Evolutionary conservation across 164 flowering plant genomes (phyloP).

Genomic region (Warburgia ugandensis): DNA sequence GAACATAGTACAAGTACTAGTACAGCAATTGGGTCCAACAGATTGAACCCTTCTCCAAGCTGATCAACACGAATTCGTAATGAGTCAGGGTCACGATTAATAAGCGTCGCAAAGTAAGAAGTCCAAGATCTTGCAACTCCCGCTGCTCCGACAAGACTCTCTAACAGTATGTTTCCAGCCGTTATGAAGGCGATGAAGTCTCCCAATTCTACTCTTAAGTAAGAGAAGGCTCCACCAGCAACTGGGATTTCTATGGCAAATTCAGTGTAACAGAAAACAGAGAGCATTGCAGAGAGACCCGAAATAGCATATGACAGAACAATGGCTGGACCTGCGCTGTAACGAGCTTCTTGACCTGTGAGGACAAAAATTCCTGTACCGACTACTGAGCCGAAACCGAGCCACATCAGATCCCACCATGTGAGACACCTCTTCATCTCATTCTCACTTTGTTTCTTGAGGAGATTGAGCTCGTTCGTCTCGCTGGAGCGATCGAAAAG

Average conservation of each 20-base stretch:
- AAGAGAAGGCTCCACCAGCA: conserved; percentile 42
- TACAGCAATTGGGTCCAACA: conserved; percentile 63
- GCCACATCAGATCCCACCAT: conserved; percentile 51
- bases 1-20: conserved; percentile 35
- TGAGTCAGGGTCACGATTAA: conserved; percentile 31
- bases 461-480: conserved; percentile 21
- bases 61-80: conserved; percentile 29
- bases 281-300: conserved; percentile 33
- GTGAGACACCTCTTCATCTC: conserved; percentile 40
- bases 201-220: conserved; percentile 20
- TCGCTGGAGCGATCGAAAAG: conserved; percentile 29
- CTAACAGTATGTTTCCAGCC: conserved; percentile 39
- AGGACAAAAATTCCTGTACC: conserved; percentile 51
- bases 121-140: conserved; percentile 44
- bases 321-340: conserved; percentile 37
- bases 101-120: conserved; percentile 37
- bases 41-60: conserved; percentile 45
- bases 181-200: conserved; percentile 37
- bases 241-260: conserved; percentile 42
- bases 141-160: conserved; percentile 30
- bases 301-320: conserved; percentile 31
- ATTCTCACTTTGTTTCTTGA: conserved; percentile 26
- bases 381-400: conserved; percentile 37
- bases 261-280: conserved; percentile 48
- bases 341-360: conserved; percentile 32